Conservation (phyloP, 179 eudicot genomes). For the Drosera spatulata region DNA sequence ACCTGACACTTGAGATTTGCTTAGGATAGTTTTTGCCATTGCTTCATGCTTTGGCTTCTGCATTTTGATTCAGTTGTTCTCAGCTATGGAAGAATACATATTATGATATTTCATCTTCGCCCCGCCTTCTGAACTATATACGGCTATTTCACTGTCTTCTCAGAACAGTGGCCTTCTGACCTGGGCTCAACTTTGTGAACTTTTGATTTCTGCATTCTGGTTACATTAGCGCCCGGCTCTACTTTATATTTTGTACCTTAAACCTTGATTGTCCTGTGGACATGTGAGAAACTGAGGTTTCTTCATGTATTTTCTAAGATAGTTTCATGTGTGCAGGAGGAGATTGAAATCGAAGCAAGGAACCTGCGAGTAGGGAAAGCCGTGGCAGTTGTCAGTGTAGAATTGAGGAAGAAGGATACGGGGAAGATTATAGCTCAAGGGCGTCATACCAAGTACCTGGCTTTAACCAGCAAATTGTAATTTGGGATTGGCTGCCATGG, state of each 20-base stretch:
- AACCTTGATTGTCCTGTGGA: not conserved
- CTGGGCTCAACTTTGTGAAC: no score
- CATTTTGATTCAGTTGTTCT: no score
- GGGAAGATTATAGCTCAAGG: constrained; percentile 86
- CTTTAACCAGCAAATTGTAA: constrained; percentile 52
- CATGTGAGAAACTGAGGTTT: not conserved
- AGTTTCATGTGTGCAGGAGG: constrained; percentile 44
- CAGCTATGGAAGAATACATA: no score
- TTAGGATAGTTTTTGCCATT: no score
- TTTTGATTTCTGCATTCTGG: not conserved
- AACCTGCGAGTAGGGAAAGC: constrained; percentile 74
- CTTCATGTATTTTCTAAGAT: not conserved
- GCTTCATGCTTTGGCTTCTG: no score
- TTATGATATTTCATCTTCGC: no score
- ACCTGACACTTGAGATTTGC: no score
- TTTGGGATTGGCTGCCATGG: no score
- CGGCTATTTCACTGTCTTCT: no score
- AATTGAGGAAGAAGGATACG: constrained; percentile 56
- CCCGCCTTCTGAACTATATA: no score
- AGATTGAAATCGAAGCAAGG: constrained; percentile 70
- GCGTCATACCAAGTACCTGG: constrained; percentile 84
- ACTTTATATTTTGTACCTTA: not conserved
- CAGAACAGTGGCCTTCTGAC: no score
- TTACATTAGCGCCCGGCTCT: not conserved
- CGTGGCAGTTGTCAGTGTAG: constrained; percentile 67